These are phyloP conservation scores for Cercophora sp. DNA, from an alignment of 495 filamentous ascomycete species.

Conservation along the genomic window DNA sequence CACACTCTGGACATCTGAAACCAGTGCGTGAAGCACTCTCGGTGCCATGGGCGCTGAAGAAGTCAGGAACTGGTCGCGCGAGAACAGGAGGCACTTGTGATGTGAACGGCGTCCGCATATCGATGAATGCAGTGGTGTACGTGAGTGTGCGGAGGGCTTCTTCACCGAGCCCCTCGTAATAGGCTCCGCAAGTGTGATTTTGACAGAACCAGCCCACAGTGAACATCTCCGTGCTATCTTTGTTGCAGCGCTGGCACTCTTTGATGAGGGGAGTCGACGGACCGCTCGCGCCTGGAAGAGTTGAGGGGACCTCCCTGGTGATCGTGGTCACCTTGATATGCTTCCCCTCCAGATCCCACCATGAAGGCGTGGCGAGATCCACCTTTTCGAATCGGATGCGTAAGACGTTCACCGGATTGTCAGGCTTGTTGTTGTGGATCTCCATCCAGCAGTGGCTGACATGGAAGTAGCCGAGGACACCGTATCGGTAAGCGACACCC, in stretches of 20 bases:
- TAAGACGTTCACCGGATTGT: constrained; percentile 39
- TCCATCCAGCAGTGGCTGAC: constrained; percentile 73
- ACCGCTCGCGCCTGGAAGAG: not conserved
- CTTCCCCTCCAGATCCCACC: constrained; percentile 51
- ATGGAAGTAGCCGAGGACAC: constrained; percentile 70
- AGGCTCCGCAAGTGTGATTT: constrained; percentile 48
- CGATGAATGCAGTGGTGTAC: constrained; percentile 58
- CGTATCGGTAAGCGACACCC: constrained; percentile 56
- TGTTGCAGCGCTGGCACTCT: constrained; percentile 26
- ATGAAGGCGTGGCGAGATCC: constrained; percentile 53
- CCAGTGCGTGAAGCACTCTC: constrained; percentile 52
- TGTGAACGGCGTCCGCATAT: constrained; percentile 29
- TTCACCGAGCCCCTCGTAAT: constrained; percentile 47
- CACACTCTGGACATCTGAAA: constrained; percentile 70
- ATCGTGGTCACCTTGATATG: not conserved
- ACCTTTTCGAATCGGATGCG: constrained; percentile 72
- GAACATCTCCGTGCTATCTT: constrained; percentile 34
- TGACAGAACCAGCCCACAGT: constrained; percentile 68
- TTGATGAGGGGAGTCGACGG: constrained; percentile 1
- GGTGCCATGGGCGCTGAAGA: no score
- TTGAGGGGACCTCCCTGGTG: not conserved
- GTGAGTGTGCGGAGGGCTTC: constrained; percentile 31
- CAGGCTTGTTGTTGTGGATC: constrained; percentile 21
- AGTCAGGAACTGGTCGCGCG: no score
- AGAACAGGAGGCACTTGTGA: constrained; percentile 26